phyloP scores from a whole-genome alignment of 805 yeast genomes.

The Maudiozyma serrabonitensis region DNA sequence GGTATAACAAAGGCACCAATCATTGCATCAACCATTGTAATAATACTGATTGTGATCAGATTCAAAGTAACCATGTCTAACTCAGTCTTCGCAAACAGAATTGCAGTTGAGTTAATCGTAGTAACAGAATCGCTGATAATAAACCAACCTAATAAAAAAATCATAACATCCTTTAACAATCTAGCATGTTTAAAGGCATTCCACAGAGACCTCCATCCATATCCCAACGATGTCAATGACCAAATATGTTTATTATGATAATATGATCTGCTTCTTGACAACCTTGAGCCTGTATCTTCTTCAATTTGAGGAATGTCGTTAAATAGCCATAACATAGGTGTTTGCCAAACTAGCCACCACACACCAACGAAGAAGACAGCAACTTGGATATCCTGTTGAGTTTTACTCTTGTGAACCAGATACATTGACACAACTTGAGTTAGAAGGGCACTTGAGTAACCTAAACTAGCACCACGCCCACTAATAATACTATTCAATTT shows the following conservation, averaged over 20 bases:
- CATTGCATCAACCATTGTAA: constrained; percentile 60
- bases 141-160: constrained; percentile 66
- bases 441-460: constrained; percentile 57
- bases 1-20: constrained; percentile 55
- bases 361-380: constrained; percentile 57
- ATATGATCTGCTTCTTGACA: not conserved
- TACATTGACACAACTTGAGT: constrained; percentile 55
- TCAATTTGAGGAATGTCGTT: constrained; percentile 11
- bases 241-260: not conserved
- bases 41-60: constrained; percentile 53
- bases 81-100: constrained; percentile 63
- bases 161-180: constrained; percentile 52
- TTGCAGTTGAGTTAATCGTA: constrained; percentile 72
- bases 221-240: constrained; percentile 22
- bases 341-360: constrained; percentile 71
- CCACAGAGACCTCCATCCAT: constrained; percentile 55
- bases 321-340: constrained; percentile 46
- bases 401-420: constrained; percentile 26
- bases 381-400: constrained; percentile 34
- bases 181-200: constrained; percentile 51
- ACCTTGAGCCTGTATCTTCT: not conserved
- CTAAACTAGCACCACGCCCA: constrained; percentile 63
- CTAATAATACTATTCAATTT: constrained; percentile 42
- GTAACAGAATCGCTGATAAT: constrained; percentile 65
- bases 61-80: constrained; percentile 58